Evolutionary conservation across 129 eudicot genomes (phyloP).

Genomic region (Helichrysum umbraculigerum): DNA sequence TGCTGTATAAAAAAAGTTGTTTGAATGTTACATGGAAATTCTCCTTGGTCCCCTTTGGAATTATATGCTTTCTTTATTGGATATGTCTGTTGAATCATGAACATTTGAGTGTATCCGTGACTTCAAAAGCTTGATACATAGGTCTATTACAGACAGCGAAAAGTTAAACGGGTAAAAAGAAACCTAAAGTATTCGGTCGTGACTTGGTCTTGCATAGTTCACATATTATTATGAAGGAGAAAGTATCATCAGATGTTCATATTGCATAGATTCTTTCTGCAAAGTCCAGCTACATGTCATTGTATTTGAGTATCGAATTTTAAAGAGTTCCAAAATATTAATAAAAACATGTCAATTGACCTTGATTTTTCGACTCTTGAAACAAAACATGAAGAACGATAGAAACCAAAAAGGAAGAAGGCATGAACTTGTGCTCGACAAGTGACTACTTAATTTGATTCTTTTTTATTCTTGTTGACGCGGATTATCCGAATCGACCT

Average conservation of each 20-base stretch:
- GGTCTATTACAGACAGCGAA: too few relatives aligned
- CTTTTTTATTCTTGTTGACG: neutral
- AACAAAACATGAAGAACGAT: neutral
- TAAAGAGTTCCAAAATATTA: neutral
- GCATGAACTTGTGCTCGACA: conserved; percentile 10
- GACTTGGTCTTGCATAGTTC: too few relatives aligned
- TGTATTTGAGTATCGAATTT: neutral
- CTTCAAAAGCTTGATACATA: too few relatives aligned
- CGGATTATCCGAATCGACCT: neutral
- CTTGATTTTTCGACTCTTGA: neutral
- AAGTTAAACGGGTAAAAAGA: too few relatives aligned
- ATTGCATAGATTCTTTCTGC: neutral
- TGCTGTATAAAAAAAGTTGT: neutral
- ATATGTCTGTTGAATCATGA: neutral
- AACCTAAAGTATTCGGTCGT: too few relatives aligned
- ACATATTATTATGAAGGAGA: too few relatives aligned
- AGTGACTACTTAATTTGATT: neutral
- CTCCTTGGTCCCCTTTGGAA: neutral
- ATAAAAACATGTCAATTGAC: neutral
- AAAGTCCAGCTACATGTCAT: neutral
- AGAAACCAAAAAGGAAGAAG: conserved; percentile 2
- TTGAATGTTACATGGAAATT: conserved; percentile 20
- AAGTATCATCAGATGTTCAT: neutral
- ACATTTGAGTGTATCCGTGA: too few relatives aligned
- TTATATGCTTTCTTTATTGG: neutral